These are phyloP conservation scores for Harrya chromipes DNA, from an alignment of 768 basidiomycete species.

Conservation along the genomic window DNA sequence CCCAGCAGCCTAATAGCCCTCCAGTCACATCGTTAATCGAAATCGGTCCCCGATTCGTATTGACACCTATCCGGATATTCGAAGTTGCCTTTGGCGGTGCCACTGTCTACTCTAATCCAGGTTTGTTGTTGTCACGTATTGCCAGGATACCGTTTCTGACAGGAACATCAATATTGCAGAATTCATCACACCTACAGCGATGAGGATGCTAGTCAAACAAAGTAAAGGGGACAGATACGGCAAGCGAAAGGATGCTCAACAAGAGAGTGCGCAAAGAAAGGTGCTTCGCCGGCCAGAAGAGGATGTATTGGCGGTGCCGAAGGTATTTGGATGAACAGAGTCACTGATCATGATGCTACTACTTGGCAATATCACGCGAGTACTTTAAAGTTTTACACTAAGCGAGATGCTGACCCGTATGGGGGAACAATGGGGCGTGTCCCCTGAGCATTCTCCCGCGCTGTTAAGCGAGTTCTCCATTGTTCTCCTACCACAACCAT, in stretches of 20 bases:
- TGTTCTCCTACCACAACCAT: constrained; percentile 23
- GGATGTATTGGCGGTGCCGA: constrained; percentile 78
- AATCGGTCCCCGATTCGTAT: constrained; percentile 95
- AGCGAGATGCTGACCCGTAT: constrained; percentile 1
- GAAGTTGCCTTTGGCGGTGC: constrained; percentile 96
- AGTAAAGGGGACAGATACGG: constrained; percentile 81
- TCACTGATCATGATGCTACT: neutral
- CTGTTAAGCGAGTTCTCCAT: constrained; percentile 27
- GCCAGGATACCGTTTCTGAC: neutral
- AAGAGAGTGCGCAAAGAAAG: constrained; percentile 61
- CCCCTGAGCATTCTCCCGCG: neutral
- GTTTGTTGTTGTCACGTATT: constrained; percentile 39
- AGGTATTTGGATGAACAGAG: constrained; percentile 76
- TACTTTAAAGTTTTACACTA: neutral
- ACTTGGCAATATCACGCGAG: neutral
- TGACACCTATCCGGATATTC: constrained; percentile 97
- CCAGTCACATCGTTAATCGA: constrained; percentile 88
- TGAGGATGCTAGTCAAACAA: constrained; percentile 65
- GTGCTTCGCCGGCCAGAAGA: constrained; percentile 63
- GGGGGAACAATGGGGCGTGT: constrained; percentile 16
- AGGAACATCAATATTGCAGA: constrained; percentile 44
- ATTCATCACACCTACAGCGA: constrained; percentile 85
- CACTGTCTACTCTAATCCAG: constrained; percentile 93
- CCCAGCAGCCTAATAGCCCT: constrained; percentile 79
- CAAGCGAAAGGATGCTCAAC: constrained; percentile 74